Conservation (phyloP, 2,329 filamentous ascomycete species). For the Neofusicoccum kwambonambiense region DNA sequence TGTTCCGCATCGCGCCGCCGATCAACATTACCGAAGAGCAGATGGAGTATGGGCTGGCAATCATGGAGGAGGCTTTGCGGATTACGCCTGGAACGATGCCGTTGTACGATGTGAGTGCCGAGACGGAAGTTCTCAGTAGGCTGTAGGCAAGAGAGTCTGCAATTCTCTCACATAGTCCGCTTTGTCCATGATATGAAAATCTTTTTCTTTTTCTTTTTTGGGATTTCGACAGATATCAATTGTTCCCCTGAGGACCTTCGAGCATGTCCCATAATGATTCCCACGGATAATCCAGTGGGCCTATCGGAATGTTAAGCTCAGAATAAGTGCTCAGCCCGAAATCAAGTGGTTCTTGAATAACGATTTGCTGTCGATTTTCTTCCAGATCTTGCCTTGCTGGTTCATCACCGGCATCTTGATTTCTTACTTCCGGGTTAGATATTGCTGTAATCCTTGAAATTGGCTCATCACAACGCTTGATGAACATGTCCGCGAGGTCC, state of each 20-base stretch:
- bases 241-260: neutral
- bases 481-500: slow-evolving; percentile 17
- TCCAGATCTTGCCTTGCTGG: neutral
- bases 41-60: slow-evolving; percentile 49
- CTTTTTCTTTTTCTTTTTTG: too few relatives aligned
- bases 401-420: neutral
- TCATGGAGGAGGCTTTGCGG: slow-evolving; percentile 58
- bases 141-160: neutral
- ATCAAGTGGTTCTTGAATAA: neutral
- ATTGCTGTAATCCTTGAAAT: slow-evolving; percentile 2
- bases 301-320: neutral
- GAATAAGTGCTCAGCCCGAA: neutral
- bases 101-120: slow-evolving; percentile 21
- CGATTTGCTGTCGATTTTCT: neutral
- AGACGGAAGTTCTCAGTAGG: neutral
- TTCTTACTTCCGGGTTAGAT: too few relatives aligned
- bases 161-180: too few relatives aligned
- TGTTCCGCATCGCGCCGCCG: slow-evolving; percentile 60
- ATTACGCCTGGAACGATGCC: slow-evolving; percentile 47
- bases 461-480: slow-evolving; percentile 8
- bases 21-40: slow-evolving; percentile 52
- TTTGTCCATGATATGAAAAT: too few relatives aligned
- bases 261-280: slow-evolving; percentile 9
- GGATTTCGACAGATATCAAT: neutral
- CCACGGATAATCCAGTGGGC: slow-evolving; percentile 3